A percentile compares a stretch with the other conserved stretches of the same genome.
Conservation (phyloP, 148 eudicot species). For the Persicaria tinctoria region DNA sequence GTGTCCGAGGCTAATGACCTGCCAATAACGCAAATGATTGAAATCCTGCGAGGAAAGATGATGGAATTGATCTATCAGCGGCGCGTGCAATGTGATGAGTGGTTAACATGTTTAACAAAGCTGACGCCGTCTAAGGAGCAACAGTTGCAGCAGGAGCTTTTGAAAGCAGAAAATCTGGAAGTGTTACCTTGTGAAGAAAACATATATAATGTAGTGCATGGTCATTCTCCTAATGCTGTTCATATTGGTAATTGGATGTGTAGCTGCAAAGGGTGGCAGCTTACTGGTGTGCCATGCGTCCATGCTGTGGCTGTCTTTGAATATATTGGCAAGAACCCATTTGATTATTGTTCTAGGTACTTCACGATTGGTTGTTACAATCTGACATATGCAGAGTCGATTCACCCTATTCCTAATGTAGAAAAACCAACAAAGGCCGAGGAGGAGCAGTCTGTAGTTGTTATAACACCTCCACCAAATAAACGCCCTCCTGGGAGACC, state of each 20-base stretch:
- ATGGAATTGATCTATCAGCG: constrained; percentile 37
- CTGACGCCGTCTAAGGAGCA: constrained; percentile 39
- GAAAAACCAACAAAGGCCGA: constrained; percentile 28
- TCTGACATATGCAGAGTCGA: constrained; percentile 37
- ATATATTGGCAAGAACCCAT: constrained; percentile 32
- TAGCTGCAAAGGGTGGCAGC: constrained; percentile 50
- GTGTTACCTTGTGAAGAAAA: constrained; percentile 28
- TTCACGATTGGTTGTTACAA: constrained; percentile 32
- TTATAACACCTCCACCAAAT: constrained; percentile 45
- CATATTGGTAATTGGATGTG: constrained; percentile 44
- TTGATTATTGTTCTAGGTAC: constrained; percentile 44
- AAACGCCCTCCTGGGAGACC: constrained; percentile 39
- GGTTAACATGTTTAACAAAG: constrained; percentile 34
- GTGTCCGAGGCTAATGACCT: constrained; percentile 41
- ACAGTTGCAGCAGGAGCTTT: constrained; percentile 32
- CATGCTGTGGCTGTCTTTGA: constrained; percentile 45
- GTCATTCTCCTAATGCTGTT: constrained; percentile 30
- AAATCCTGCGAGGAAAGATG: constrained; percentile 39
- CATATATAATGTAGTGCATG: constrained; percentile 35
- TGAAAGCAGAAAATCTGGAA: constrained; percentile 30
- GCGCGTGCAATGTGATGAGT: constrained; percentile 34
- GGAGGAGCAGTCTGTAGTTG: constrained; percentile 14
- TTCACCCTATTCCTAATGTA: constrained; percentile 32
- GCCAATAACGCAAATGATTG: constrained; percentile 51
- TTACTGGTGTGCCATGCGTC: constrained; percentile 48